Evolutionary conservation across 768 basidiomycete species (phyloP).

Genomic region (Leccinum incarnatum): DNA sequence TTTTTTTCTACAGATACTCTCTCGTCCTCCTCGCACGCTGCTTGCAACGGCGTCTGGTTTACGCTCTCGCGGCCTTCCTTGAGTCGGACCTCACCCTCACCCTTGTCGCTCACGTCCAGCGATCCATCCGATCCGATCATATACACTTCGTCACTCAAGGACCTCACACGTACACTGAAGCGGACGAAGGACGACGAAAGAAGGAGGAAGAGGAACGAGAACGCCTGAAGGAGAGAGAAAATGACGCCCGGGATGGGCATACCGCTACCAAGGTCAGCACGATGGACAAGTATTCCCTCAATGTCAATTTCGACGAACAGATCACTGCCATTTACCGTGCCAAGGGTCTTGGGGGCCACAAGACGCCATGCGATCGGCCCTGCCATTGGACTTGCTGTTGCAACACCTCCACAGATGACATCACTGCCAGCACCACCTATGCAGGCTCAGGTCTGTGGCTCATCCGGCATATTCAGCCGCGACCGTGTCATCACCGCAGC

Average conservation of each 20-base stretch:
- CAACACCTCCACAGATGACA: constrained; percentile 59
- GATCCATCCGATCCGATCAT: constrained; percentile 22
- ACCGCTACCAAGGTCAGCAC: constrained; percentile 91
- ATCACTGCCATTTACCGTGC: constrained; percentile 95
- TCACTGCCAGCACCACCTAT: constrained; percentile 66
- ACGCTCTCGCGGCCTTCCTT: constrained; percentile 14
- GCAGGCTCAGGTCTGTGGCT: constrained; percentile 40
- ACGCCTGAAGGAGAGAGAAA: constrained; percentile 84
- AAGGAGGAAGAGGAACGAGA: constrained; percentile 83
- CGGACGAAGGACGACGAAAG: constrained; percentile 86
- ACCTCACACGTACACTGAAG: constrained; percentile 88
- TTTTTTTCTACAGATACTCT: constrained; percentile 28
- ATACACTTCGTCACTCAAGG: constrained; percentile 70
- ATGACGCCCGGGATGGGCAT: constrained; percentile 98
- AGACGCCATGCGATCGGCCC: constrained; percentile 79
- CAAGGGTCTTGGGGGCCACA: constrained; percentile 80
- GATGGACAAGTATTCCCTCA: constrained; percentile 88
- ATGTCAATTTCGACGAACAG: constrained; percentile 96
- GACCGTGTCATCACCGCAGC: constrained; percentile 88
- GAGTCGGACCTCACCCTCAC: constrained; percentile 13
- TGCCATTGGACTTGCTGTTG: constrained; percentile 80
- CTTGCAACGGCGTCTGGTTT: constrained; percentile 13
- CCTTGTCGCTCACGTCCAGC: constrained; percentile 17
- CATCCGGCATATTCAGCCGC: constrained; percentile 71
- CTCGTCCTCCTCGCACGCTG: constrained; percentile 13